Conservation (phyloP, 345 rosid genomes). For the Excoecaria cochinchinensis region DNA sequence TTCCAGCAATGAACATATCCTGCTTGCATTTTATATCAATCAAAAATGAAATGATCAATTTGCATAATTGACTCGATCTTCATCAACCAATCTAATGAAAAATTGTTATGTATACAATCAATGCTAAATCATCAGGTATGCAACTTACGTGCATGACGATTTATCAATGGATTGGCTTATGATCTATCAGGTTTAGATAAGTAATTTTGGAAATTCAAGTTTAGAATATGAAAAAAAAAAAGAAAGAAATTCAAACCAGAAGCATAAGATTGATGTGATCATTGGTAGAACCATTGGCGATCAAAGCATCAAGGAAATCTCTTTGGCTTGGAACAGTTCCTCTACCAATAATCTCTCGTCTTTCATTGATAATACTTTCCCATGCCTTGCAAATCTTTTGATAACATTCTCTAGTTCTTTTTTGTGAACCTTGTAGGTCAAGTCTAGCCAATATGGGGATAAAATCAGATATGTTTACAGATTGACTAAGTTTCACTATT, state of each 20-base stretch:
- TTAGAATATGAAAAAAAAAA: too few relatives aligned
- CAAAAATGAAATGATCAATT: too few relatives aligned
- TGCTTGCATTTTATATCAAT: too few relatives aligned
- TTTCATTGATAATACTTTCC: conserved; percentile 23
- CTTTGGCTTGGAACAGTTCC: conserved; percentile 1
- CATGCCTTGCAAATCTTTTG: conserved; percentile 4
- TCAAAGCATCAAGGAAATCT: conserved; percentile 35
- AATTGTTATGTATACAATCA: too few relatives aligned
- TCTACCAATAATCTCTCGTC: conserved; percentile 8
- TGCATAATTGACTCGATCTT: too few relatives aligned
- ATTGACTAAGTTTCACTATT: conserved; percentile 22
- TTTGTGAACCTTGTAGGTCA: conserved; percentile 32
- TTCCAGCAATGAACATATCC: conserved; percentile 12
- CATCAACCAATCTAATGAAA: too few relatives aligned
- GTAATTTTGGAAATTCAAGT: too few relatives aligned
- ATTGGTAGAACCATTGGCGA: conserved; percentile 29
- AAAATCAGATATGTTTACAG: conserved; percentile 40
- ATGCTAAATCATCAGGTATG: too few relatives aligned
- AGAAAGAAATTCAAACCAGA: conserved; percentile 19
- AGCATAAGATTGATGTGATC: conserved; percentile 31
- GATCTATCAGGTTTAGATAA: too few relatives aligned
- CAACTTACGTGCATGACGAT: too few relatives aligned
- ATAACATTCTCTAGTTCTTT: conserved; percentile 23
- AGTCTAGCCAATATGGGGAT: conserved; percentile 27
- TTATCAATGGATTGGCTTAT: too few relatives aligned